These are phyloP conservation scores for Rosa lucieae DNA, from an alignment of 306 rosid species.

Conservation along the genomic window DNA sequence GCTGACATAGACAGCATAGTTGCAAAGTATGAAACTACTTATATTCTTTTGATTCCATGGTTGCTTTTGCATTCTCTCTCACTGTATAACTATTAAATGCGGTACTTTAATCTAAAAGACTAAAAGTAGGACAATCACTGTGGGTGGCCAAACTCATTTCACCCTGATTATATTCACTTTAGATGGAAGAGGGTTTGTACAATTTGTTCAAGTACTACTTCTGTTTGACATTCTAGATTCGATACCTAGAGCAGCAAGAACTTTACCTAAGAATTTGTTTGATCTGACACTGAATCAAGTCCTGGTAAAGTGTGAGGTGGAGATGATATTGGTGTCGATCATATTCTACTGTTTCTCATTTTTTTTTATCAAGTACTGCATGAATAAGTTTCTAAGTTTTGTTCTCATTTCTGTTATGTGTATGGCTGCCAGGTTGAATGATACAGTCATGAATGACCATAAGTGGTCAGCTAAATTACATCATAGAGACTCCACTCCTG, in stretches of 20 bases:
- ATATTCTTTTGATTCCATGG: background rate
- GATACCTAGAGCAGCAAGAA: background rate
- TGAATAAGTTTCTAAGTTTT: background rate
- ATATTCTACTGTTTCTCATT: background rate
- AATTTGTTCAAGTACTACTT: background rate
- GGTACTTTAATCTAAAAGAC: background rate
- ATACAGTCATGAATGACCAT: slow-evolving; percentile 7
- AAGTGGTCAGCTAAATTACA: slow-evolving; percentile 20
- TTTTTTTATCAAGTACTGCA: background rate
- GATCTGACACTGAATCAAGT: background rate
- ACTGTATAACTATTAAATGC: background rate
- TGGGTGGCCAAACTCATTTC: background rate
- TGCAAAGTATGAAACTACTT: slow-evolving; percentile 22
- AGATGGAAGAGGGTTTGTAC: background rate
- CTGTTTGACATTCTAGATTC: background rate
- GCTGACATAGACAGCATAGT: slow-evolving; percentile 1
- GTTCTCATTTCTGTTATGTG: background rate
- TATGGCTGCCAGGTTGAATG: slow-evolving; percentile 26
- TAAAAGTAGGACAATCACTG: background rate
- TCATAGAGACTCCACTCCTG: background rate
- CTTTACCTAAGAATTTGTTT: background rate
- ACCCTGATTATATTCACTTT: background rate
- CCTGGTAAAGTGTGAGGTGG: background rate
- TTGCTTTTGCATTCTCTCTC: background rate
- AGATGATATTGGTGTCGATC: background rate